phyloP scores from a whole-genome alignment of 495 filamentous ascomycete genomes.

The Tuber melanosporum region DNA sequence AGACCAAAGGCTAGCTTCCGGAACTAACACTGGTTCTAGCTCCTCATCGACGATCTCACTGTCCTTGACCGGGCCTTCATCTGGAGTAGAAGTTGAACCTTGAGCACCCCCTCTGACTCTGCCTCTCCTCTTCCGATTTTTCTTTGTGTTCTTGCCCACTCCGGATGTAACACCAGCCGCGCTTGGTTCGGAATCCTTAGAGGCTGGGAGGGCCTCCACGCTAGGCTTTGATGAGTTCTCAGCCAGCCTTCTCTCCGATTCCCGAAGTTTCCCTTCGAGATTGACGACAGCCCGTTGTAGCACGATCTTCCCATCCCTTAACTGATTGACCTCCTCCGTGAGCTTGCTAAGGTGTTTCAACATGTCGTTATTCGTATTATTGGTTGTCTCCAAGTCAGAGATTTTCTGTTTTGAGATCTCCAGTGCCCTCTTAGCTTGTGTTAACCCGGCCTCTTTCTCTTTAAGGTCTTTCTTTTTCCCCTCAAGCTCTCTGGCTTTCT shows the following conservation, averaged over 20 bases:
- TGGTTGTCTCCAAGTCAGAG: background rate
- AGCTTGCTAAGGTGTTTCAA: slow-evolving; percentile 11
- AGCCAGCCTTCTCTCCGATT: slow-evolving; percentile 10
- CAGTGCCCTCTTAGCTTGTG: background rate
- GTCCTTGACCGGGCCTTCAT: slow-evolving; percentile 35
- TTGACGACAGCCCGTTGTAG: slow-evolving; percentile 31
- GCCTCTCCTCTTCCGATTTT: slow-evolving; percentile 80
- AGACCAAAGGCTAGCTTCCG: background rate
- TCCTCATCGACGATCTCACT: slow-evolving; percentile 40
- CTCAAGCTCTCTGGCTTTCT: slow-evolving; percentile 12
- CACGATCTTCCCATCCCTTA: slow-evolving; percentile 32
- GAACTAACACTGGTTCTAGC: background rate
- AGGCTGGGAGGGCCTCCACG: slow-evolving; percentile 24
- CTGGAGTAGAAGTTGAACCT: slow-evolving; percentile 41
- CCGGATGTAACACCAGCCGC: background rate
- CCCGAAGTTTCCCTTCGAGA: slow-evolving; percentile 30
- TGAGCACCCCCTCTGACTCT: slow-evolving; percentile 52
- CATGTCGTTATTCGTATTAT: background rate
- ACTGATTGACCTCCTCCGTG: slow-evolving; percentile 21
- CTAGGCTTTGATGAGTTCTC: background rate
- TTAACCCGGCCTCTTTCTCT: slow-evolving; percentile 22
- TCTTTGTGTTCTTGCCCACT: slow-evolving; percentile 61
- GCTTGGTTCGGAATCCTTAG: slow-evolving; percentile 36
- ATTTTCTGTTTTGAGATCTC: background rate
- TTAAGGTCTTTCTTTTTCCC: slow-evolving; percentile 15